phyloP scores from a whole-genome alignment of 202 grass and related monocot genomes.

The Tripidium arundinaceum region DNA sequence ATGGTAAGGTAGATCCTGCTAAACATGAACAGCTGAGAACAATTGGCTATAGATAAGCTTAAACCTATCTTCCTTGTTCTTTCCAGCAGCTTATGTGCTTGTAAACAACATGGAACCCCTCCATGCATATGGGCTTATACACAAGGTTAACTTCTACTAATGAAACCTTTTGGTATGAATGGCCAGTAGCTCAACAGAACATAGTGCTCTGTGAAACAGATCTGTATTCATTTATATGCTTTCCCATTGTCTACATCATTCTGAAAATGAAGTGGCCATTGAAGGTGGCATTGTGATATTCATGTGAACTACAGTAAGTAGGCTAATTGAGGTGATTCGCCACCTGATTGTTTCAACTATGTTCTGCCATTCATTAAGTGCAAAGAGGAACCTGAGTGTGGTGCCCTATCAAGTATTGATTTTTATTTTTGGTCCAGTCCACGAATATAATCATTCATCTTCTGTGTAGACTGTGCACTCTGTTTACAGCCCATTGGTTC shows the following conservation, averaged over 20 bases:
- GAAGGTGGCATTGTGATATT: neutral
- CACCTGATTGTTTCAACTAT: neutral
- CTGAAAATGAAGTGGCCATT: neutral
- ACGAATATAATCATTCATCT: neutral
- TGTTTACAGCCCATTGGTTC: constrained; percentile 2
- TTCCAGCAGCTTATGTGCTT: neutral
- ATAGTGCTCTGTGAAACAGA: neutral
- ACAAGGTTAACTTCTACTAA: neutral
- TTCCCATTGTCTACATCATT: neutral
- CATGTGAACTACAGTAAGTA: neutral
- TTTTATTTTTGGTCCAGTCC: neutral
- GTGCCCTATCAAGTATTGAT: neutral
- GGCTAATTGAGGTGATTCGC: neutral
- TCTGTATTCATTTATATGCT: neutral
- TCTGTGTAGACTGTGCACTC: neutral
- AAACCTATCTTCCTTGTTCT: constrained; percentile 1
- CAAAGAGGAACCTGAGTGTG: neutral
- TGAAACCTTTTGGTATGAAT: constrained; percentile 9
- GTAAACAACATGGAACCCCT: neutral
- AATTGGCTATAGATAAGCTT: constrained; percentile 15
- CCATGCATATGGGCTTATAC: neutral
- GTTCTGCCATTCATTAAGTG: neutral
- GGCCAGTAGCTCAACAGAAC: neutral
- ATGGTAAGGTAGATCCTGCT: neutral
- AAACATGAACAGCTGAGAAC: neutral